These are phyloP conservation scores for Dichomitus squalens DNA, from an alignment of 1,284 basidiomycete genomes.

Conservation along the genomic window DNA sequence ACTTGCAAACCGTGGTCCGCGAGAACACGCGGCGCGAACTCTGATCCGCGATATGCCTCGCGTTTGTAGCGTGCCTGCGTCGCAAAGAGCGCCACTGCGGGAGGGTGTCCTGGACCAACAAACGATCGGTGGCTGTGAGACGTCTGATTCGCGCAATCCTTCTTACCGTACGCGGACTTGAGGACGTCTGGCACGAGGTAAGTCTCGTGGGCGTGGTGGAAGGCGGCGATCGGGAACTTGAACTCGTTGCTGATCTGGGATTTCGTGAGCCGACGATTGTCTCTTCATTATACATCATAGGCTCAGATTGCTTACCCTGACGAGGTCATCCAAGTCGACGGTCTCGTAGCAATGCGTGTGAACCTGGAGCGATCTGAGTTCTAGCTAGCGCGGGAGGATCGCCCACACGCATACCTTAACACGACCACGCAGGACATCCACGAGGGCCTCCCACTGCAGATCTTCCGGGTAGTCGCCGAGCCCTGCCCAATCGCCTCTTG, in stretches of 20 bases:
- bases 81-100: slow-evolving; percentile 82
- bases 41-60: slow-evolving; percentile 83
- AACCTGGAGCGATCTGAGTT: slow-evolving; percentile 43
- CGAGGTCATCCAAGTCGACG: slow-evolving; percentile 50
- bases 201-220: slow-evolving; percentile 88
- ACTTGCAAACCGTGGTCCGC: slow-evolving; percentile 75
- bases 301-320: slow-evolving; percentile 48
- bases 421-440: slow-evolving; percentile 83
- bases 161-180: slow-evolving; percentile 61
- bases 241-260: slow-evolving; percentile 73
- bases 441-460: slow-evolving; percentile 83
- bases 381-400: neutral
- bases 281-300: neutral
- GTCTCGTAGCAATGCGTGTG: slow-evolving; percentile 70
- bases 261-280: neutral
- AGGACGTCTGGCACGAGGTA: slow-evolving; percentile 85
- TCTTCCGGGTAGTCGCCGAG: slow-evolving; percentile 75
- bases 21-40: slow-evolving; percentile 83
- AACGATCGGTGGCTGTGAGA: slow-evolving; percentile 31
- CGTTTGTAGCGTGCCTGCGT: slow-evolving; percentile 67
- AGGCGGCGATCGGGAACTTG: slow-evolving; percentile 78
- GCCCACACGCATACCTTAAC: slow-evolving; percentile 55
- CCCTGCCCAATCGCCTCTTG: slow-evolving; percentile 58
- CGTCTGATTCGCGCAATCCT: slow-evolving; percentile 65
- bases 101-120: slow-evolving; percentile 41